Base-by-base conservation (phyloP, 257 asterid species). In the Ligustrum vulgare region DNA sequence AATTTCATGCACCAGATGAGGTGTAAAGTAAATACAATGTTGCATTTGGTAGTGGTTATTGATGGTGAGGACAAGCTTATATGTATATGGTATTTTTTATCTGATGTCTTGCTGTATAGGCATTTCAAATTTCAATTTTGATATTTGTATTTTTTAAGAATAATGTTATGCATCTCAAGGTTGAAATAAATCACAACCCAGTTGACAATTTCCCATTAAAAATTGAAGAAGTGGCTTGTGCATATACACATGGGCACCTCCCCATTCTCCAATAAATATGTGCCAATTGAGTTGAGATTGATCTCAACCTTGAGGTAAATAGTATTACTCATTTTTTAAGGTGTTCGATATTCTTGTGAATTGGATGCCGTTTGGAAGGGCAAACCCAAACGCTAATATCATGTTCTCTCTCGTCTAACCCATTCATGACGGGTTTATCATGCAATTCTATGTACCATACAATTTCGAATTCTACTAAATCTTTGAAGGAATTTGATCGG, bases 21-120 rank as follows among this genome's bases (percentile, higher is more conserved):
- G 37, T 25, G 80, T 72, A 33, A 41, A 77, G 45, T 75, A 51
- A 67, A 58, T 49, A 16, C 77, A 70, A 45, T 65, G 73, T 64
- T 85, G 73, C 67, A 78, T 62, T 71, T 79, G 63, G 78, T 79
- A 34, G 62, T 65, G 47, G 65, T 69, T 80, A 63, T 65, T 76
- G 69, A 75, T 72, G 62, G 68, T 70, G 32, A 47, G 64, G 74
- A 70, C 81, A 76, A 71, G 74, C 63, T 70, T 73, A n/a, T 18
- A 51, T 72, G 15, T 71, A 77, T 67, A 32, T 77, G 20, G 32
- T 71, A 67, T 75, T 74, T 80, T 67, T 72, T 41, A 69, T 78
- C 67, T 70, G 65, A 80, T 76, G 25, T 76, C 66, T 79, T 79
- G 47, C 69, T 80, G 75, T 71, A 74, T 49, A 72, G 87, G 69